Percentiles rank a stretch among this genome's conserved stretches.
phyloP scores from a whole-genome alignment of 192 early-diverging fungal species.

The Jimgerdemannia flammicorona region DNA sequence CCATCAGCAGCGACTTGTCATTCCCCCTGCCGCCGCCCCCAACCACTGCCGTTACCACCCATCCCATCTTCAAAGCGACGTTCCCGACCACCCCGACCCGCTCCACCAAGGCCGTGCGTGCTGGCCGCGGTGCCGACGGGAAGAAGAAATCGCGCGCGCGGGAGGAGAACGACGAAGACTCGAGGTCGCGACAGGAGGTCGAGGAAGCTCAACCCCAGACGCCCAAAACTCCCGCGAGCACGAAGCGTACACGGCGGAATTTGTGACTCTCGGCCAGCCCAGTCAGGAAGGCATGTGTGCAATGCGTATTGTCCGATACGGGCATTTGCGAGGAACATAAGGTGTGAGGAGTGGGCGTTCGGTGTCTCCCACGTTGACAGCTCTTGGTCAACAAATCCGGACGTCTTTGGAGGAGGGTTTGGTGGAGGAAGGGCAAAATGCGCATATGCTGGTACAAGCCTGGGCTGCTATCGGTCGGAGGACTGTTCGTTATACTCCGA shows the following conservation, averaged over 20 bases:
- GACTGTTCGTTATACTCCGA: background rate
- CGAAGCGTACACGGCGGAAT: background rate
- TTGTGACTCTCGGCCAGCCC: no score
- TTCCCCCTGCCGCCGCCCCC: no score
- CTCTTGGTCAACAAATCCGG: no score
- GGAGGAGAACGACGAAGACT: background rate
- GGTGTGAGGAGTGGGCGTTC: background rate
- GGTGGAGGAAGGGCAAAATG: background rate
- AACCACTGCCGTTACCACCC: background rate
- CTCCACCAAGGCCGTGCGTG: background rate
- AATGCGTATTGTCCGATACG: background rate
- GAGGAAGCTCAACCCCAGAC: background rate
- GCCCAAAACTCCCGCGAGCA: background rate
- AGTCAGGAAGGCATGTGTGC: background rate
- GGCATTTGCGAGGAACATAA: background rate
- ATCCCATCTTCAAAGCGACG: background rate
- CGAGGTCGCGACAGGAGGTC: background rate
- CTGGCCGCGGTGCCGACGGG: background rate
- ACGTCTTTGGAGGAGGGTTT: background rate
- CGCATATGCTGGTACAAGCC: background rate
- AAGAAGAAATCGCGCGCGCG: background rate
- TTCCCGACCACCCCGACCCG: background rate
- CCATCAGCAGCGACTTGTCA: background rate
- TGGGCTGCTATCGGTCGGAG: background rate
- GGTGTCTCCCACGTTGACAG: background rate